Conservation (phyloP, 2,329 filamentous ascomycete species). For the Diaporthe sp. region DNA sequence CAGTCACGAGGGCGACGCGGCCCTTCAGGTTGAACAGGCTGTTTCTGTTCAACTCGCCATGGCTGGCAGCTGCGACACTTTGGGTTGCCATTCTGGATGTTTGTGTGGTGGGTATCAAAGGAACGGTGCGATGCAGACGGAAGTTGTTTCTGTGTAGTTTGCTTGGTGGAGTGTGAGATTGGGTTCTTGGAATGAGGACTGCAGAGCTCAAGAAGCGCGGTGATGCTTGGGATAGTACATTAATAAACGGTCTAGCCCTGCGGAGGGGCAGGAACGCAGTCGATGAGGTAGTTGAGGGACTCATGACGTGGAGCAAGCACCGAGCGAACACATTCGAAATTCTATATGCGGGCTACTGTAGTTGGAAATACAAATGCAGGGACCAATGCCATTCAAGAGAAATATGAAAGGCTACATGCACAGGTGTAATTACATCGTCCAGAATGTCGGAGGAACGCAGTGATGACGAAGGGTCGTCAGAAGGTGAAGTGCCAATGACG, state of each 20-base stretch:
- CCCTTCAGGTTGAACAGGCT: slow-evolving; percentile 63
- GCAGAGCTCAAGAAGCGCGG: background rate
- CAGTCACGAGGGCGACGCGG: slow-evolving; percentile 60
- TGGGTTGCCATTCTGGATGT: slow-evolving; percentile 48
- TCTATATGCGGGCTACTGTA: background rate
- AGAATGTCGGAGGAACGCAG: background rate
- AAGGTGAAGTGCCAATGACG: slow-evolving; percentile 27
- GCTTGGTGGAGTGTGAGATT: background rate
- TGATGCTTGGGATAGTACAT: background rate
- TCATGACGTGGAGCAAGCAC: slow-evolving; percentile 17
- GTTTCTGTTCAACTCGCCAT: slow-evolving; percentile 56
- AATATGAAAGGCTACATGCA: background rate
- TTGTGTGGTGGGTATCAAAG: background rate
- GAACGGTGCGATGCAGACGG: no score
- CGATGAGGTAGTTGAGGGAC: slow-evolving; percentile 31
- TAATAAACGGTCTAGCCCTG: background rate
- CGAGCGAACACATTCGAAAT: background rate
- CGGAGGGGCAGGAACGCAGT: slow-evolving; percentile 1
- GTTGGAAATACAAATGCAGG: background rate
- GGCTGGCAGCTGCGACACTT: slow-evolving; percentile 47
- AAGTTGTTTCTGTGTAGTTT: background rate
- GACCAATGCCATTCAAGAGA: background rate
- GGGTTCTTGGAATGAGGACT: no score
- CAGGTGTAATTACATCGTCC: background rate
- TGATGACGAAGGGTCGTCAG: slow-evolving; percentile 10